A percentile compares a stretch with the other conserved stretches of the same genome.
Conservation (phyloP, 169 alveolate genomes). For the Eimeria maxima region DNA sequence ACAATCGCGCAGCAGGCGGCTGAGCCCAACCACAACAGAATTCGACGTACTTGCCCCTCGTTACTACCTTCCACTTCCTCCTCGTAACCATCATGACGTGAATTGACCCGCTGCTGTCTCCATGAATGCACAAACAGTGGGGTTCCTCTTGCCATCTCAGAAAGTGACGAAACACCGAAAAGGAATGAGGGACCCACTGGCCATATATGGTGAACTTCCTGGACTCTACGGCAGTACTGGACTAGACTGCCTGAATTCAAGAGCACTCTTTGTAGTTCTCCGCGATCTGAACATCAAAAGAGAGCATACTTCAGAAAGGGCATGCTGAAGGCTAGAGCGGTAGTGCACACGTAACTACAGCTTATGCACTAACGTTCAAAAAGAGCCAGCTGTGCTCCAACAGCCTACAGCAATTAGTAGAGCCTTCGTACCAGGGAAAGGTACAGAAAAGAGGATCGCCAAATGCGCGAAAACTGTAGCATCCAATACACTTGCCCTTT, state of each 20-base stretch:
- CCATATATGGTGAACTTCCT: constrained; percentile 39
- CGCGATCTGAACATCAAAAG: constrained; percentile 31
- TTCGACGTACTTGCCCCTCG: neutral
- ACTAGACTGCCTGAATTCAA: neutral
- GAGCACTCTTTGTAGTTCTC: constrained; percentile 46
- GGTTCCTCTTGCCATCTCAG: constrained; percentile 34
- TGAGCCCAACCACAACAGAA: constrained; percentile 69
- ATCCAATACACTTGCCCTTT: neutral
- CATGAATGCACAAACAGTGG: constrained; percentile 67
- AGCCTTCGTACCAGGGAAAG: constrained; percentile 10
- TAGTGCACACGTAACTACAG: neutral
- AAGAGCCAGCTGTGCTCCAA: neutral
- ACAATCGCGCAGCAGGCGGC: constrained; percentile 47
- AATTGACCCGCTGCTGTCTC: constrained; percentile 21
- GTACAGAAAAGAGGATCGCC: constrained; percentile 59
- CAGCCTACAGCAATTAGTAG: neutral
- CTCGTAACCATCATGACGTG: neutral
- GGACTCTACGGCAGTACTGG: constrained; percentile 64
- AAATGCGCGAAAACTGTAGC: constrained; percentile 56
- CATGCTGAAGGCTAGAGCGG: neutral
- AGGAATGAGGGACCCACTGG: constrained; percentile 53
- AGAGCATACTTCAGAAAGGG: neutral
- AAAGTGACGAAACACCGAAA: constrained; percentile 48
- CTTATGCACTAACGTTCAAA: neutral
- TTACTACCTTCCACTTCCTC: constrained; percentile 3